Conservation (phyloP, 2,329 filamentous ascomycete species). For the Xylariaceae sp. region DNA sequence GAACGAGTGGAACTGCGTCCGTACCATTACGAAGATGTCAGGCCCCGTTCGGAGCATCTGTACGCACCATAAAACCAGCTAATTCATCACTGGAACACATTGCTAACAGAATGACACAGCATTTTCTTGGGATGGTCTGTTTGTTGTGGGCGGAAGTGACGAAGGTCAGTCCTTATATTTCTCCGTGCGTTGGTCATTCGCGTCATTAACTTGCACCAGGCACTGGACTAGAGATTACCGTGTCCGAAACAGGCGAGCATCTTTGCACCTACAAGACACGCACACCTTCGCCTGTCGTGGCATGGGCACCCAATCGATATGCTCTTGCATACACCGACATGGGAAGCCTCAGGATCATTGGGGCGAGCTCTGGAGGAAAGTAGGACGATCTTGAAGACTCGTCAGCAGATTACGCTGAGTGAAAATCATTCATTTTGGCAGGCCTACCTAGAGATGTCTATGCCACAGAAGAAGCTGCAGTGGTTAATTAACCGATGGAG, state of each 20-base stretch:
- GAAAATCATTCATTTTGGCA: too few relatives aligned
- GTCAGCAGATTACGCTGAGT: neutral
- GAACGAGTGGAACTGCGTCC: slow-evolving; percentile 67
- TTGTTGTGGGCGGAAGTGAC: slow-evolving; percentile 67
- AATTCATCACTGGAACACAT: neutral
- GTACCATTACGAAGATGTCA: slow-evolving; percentile 63
- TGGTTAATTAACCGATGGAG: neutral
- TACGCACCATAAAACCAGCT: slow-evolving; percentile 33
- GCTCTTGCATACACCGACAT: slow-evolving; percentile 68
- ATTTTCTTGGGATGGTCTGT: slow-evolving; percentile 75
- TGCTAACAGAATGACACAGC: slow-evolving; percentile 39
- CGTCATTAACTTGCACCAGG: slow-evolving; percentile 35
- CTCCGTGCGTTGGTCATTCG: neutral
- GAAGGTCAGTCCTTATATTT: slow-evolving; percentile 46
- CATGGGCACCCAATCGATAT: slow-evolving; percentile 72
- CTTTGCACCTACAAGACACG: slow-evolving; percentile 67
- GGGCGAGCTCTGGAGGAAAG: slow-evolving; percentile 47
- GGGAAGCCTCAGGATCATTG: slow-evolving; percentile 64
- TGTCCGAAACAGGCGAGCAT: slow-evolving; percentile 68
- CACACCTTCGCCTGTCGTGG: slow-evolving; percentile 59
- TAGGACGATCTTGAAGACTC: slow-evolving; percentile 23
- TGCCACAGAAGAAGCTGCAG: neutral
- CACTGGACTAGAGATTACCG: slow-evolving; percentile 61
- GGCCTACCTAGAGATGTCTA: neutral
- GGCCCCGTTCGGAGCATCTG: slow-evolving; percentile 66